Conservation (phyloP, 345 rosid genomes). For the Cochlearia excelsa region DNA sequence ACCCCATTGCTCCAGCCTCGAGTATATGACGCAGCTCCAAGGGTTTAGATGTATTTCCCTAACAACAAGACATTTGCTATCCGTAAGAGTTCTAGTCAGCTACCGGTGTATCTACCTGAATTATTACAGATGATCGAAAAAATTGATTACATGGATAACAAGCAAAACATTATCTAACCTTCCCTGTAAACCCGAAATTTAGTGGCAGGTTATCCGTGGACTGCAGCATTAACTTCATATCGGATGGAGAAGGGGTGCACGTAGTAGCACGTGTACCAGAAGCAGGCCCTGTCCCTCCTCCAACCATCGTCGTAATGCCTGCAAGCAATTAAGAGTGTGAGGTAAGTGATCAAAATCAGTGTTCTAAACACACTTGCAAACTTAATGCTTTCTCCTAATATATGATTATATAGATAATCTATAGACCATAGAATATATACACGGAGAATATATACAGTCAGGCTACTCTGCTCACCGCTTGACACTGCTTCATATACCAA, state of each 20-base stretch:
- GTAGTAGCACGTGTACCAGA: constrained; percentile 96
- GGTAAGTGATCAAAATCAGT: constrained; percentile 11
- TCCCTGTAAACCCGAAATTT: constrained; percentile 98
- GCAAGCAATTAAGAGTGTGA: constrained; percentile 17
- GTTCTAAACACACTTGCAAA: not conserved
- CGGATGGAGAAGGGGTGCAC: constrained; percentile 80
- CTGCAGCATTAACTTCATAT: constrained; percentile 93
- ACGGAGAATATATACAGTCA: constrained; percentile 16
- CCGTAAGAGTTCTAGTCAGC: constrained; percentile 19
- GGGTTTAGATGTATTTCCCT: constrained; percentile 85
- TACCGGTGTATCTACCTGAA: constrained; percentile 5
- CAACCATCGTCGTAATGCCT: constrained; percentile 91
- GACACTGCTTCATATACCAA: constrained; percentile 85
- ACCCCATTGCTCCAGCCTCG: constrained; percentile 97
- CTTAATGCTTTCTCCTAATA: not conserved
- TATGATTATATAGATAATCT: constrained; percentile 2
- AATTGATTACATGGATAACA: constrained; percentile 3
- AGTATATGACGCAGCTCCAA: constrained; percentile 70
- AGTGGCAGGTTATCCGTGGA: constrained; percentile 89
- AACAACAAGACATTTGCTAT: constrained; percentile 19
- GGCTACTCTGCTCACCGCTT: constrained; percentile 63
- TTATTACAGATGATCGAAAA: not conserved
- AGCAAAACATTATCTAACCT: constrained; percentile 46
- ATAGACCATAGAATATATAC: not conserved
- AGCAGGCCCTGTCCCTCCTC: constrained; percentile 99